Evolutionary conservation across 148 eudicot species (phyloP).

Genomic region (Vaccinium corymbosum): DNA sequence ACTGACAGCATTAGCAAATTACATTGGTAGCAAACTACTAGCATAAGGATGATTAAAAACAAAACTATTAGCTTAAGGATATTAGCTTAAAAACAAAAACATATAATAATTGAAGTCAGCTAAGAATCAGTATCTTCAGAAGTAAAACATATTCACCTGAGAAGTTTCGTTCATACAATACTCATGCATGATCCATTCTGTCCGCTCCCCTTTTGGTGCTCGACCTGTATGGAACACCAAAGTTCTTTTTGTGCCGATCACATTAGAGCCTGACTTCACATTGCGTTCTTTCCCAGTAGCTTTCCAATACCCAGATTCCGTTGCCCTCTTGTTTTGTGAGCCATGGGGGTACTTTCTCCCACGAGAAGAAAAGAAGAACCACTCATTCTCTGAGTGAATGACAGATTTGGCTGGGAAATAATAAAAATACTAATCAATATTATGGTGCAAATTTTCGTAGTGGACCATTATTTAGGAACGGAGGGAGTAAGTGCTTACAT

Average conservation of each 20-base stretch:
- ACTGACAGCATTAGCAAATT: background rate
- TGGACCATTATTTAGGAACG: too few relatives aligned
- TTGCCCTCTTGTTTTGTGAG: slow-evolving; percentile 81
- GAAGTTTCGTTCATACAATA: slow-evolving; percentile 51
- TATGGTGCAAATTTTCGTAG: too few relatives aligned
- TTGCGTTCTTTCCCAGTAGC: slow-evolving; percentile 83
- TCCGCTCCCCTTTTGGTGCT: slow-evolving; percentile 86
- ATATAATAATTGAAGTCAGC: background rate
- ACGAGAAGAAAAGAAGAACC: slow-evolving; percentile 91
- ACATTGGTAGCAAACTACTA: background rate
- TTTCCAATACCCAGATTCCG: slow-evolving; percentile 90
- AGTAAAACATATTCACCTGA: slow-evolving; percentile 44
- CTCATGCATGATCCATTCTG: slow-evolving; percentile 97
- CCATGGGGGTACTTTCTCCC: slow-evolving; percentile 88
- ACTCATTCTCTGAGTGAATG: slow-evolving; percentile 70
- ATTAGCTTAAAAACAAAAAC: background rate
- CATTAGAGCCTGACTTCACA: slow-evolving; percentile 59
- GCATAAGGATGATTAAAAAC: background rate
- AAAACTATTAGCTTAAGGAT: background rate
- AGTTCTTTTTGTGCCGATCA: slow-evolving; percentile 80
- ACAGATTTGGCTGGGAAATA: slow-evolving; percentile 52
- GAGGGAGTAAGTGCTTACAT: background rate
- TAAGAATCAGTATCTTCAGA: background rate
- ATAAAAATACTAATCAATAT: slow-evolving; percentile 8
- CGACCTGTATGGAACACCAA: slow-evolving; percentile 87